These are phyloP conservation scores for Euphorbia lathyris DNA, from an alignment of 345 rosid genomes.

Conservation along the genomic window DNA sequence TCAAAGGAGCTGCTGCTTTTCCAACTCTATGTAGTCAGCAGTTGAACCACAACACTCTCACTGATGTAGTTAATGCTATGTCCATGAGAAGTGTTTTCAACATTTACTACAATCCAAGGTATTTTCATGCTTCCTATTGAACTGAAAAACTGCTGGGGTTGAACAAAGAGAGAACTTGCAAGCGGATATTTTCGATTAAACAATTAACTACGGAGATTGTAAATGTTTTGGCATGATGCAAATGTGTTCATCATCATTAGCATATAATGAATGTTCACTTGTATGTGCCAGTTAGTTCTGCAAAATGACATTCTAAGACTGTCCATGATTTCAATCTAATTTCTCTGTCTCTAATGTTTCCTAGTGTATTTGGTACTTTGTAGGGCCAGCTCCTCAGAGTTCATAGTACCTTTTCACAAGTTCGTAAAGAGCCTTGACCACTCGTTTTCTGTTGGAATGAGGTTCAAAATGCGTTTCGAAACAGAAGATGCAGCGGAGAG, in stretches of 20 bases:
- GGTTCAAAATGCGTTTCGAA: constrained; percentile 79
- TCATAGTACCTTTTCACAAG: constrained; percentile 59
- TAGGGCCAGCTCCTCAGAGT: constrained; percentile 75
- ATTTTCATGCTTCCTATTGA: constrained; percentile 9
- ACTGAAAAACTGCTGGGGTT: background rate
- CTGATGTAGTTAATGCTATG: constrained; percentile 69
- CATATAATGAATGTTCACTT: background rate
- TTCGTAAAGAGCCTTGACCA: constrained; percentile 75
- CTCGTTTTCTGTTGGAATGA: constrained; percentile 71
- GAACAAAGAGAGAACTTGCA: too few species aligned
- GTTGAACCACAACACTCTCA: constrained; percentile 50
- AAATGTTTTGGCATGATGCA: too few species aligned
- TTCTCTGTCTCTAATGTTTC: background rate
- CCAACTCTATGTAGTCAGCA: constrained; percentile 46
- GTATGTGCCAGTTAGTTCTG: background rate
- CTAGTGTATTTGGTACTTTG: constrained; percentile 15
- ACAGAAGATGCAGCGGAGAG: constrained; percentile 92
- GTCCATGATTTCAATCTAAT: too few species aligned
- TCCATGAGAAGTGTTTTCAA: constrained; percentile 56
- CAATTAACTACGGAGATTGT: too few species aligned
- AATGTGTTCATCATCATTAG: too few species aligned
- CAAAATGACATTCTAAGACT: background rate
- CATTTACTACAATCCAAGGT: constrained; percentile 95
- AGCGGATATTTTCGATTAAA: too few species aligned
- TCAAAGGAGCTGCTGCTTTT: constrained; percentile 48